These are phyloP conservation scores for Sporothrix pallida DNA, from an alignment of 2,329 filamentous ascomycete genomes.

Conservation along the genomic window DNA sequence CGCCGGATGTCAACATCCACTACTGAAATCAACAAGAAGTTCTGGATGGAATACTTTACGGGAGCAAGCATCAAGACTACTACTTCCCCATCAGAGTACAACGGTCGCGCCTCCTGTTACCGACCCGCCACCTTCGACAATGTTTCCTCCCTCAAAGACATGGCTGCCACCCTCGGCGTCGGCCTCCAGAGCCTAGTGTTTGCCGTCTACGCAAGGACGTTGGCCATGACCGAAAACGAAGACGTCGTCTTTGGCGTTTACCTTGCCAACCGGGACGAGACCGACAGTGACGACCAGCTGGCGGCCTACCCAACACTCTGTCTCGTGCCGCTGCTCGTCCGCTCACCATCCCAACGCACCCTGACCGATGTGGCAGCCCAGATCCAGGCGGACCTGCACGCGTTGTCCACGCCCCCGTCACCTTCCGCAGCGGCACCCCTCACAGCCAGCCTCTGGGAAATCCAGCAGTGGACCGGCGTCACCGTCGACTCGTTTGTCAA, in stretches of 20 bases:
- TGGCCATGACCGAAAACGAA: not conserved
- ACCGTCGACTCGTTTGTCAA: slow-evolving; percentile 78
- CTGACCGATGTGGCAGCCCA: slow-evolving; percentile 59
- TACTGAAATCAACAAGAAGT: slow-evolving; percentile 39
- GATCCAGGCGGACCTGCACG: slow-evolving; percentile 71
- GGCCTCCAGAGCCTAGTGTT: slow-evolving; percentile 78
- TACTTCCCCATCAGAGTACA: too few relatives aligned
- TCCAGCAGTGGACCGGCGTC: slow-evolving; percentile 75
- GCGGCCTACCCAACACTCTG: slow-evolving; percentile 75
- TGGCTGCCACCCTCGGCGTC: slow-evolving; percentile 58
- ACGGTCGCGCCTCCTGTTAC: slow-evolving; percentile 42
- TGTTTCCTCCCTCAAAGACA: slow-evolving; percentile 48
- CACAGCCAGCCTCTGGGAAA: slow-evolving; percentile 70
- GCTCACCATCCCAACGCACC: slow-evolving; percentile 40
- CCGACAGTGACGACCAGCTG: slow-evolving; percentile 37
- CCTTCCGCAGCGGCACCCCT: slow-evolving; percentile 53
- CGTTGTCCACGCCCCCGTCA: slow-evolving; percentile 58
- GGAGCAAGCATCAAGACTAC: slow-evolving; percentile 29
- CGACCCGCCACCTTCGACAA: slow-evolving; percentile 54
- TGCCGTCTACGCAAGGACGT: slow-evolving; percentile 65
- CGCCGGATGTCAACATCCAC: slow-evolving; percentile 33
- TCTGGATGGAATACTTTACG: slow-evolving; percentile 53
- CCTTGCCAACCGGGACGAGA: slow-evolving; percentile 73
- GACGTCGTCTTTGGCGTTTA: slow-evolving; percentile 77
- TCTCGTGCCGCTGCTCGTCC: slow-evolving; percentile 73